Base-by-base conservation (phyloP, 441 rosid species). In the Erysimum cheiri region DNA sequence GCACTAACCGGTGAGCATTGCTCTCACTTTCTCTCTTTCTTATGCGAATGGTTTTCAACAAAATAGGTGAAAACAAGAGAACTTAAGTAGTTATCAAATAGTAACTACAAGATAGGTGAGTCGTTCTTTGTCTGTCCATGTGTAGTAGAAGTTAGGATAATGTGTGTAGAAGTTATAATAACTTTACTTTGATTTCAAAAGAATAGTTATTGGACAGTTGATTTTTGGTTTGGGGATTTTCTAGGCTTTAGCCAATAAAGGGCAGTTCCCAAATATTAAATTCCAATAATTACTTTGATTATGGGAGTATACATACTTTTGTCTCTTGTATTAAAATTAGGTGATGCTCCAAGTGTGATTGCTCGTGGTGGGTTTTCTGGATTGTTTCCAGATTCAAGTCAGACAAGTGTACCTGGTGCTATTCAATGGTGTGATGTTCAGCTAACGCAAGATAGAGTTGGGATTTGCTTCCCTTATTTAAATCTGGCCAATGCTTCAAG, bases 291-390 rank as follows among this genome's bases (percentile, higher is more conserved):
- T 22, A 1, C 2, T 22, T 22, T 19, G 22, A 19, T 19, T 19
- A 19, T 19, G 22, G 22, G 22, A 19, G 1, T 1, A 19, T 19
- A 19, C 67, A 22, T 22, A 22, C 24, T 22, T 22, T 22, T 22
- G 24, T 22, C 24, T 22, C 24, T 22, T 22, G 24, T 22, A 22
- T 22, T 22, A 22, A 22, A 22, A 80, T 81, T 86, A 90, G 96
- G 95, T 49, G 66, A 62, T 36, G 47, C 69, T 19, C 93, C 96
- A 1, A 52, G 64, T 3, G 91, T 92, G 37, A 46, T 92, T 13
- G 95, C 96, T 19, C 86, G 77, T 7, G 96, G 96, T 43, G 94
- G 97, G 40, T 89, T 89, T 81, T 89, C 96, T 0, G 97, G 97
- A 60, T 6, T 92, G 49, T 74, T 84, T 60, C 81, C 94, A 0